These are phyloP conservation scores for Blastobotrys arbuscula DNA, from an alignment of 1,139 yeast species.

Conservation along the genomic window DNA sequence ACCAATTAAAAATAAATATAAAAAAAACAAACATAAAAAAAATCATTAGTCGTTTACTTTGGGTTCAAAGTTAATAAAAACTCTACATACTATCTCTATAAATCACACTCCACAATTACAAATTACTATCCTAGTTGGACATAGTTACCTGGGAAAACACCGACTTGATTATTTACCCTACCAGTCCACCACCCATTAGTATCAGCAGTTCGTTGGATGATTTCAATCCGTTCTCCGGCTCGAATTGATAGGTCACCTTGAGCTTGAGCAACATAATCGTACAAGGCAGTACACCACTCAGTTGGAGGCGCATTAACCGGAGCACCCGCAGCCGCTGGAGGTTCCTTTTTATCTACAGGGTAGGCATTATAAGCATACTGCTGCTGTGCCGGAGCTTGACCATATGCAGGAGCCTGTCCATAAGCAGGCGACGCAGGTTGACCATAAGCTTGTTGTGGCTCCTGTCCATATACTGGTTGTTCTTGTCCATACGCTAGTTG, in stretches of 20 bases:
- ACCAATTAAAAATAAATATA: too few relatives aligned
- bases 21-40: too few relatives aligned
- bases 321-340: slow-evolving; percentile 24
- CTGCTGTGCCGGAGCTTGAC: slow-evolving; percentile 11
- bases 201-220: slow-evolving; percentile 75
- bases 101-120: background rate
- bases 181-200: slow-evolving; percentile 99
- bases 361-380: slow-evolving; percentile 16
- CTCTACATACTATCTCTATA: too few relatives aligned
- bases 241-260: slow-evolving; percentile 82
- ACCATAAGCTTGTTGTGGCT: slow-evolving; percentile 30
- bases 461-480: slow-evolving; percentile 23
- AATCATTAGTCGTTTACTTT: too few relatives aligned
- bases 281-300: slow-evolving; percentile 66
- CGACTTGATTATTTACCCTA: slow-evolving; percentile 73
- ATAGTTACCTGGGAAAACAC: slow-evolving; percentile 94
- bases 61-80: too few relatives aligned
- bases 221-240: slow-evolving; percentile 82
- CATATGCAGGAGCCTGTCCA: slow-evolving; percentile 33
- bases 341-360: slow-evolving; percentile 16
- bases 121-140: slow-evolving; percentile 51
- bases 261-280: slow-evolving; percentile 77
- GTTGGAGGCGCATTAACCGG: slow-evolving; percentile 36
- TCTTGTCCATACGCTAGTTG: slow-evolving; percentile 21
- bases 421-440: slow-evolving; percentile 23